Evolutionary conservation across 352 stramenopile genomes (phyloP), one percentile per base, ranked within the genome.

Genomic region (Pythium sp.): DNA sequence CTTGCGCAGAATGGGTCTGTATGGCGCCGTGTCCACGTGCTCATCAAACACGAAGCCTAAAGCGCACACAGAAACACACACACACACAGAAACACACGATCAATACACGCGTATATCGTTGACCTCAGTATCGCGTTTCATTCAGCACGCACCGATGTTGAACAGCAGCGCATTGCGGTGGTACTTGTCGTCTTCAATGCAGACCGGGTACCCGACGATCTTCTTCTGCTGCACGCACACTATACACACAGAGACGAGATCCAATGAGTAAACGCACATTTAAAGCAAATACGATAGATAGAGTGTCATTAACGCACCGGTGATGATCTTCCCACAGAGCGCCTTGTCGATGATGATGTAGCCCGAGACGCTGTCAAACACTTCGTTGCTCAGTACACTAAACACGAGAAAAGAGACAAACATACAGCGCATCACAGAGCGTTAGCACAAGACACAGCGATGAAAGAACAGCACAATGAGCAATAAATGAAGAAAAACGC

Each of bases 321-420:
- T 92, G 69, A 95, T 93, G 74, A 96, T 94, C 71, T 94, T 93
- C 46, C 82, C 86, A 61, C 88, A 96, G 24, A 96, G 72, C 65
- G 84, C 82, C 74, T 93, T 94, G 79, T 94, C 86, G 70, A 94
- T 94, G 73, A 96, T 96, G 68, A 96, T 94, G 72, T 96, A 96
- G 51, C 84, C 84, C 12, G 87, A 95, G 30, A 95, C 79, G 53
- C 81, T 91, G 69, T 95, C 87, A 70, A 95, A 95, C n/a, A 87
- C 77, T 65, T 95, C 86, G 49, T 82, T 89, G 71, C 80, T 92
- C 67, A 95, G 68, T 59, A 90, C 75, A 75, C 87, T 95, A 55
- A 67, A 57, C 22, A 58, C 11, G 5, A 11, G 73, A 3, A 60
- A 1, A 57, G 6, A 6, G 7, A 73, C 2, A 64, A 1, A 58